Evolutionary conservation across 257 asterid species (phyloP).

Genomic region (Leptodermis oblonga): DNA sequence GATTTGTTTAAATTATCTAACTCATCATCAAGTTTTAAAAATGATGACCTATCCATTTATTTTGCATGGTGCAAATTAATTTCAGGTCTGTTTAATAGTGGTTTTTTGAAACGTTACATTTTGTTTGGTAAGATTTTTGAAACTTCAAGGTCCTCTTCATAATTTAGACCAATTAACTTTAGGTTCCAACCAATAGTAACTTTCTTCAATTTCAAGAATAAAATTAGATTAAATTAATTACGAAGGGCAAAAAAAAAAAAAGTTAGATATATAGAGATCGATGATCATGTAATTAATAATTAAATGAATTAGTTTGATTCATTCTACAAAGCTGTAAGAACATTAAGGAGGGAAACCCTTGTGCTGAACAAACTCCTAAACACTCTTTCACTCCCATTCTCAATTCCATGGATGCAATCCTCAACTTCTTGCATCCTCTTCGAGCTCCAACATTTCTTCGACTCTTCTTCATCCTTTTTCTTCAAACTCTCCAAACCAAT

Average conservation of each 20-base stretch:
- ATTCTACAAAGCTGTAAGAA: slow-evolving; percentile 25
- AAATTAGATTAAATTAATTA: too few relatives aligned
- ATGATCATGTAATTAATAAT: neutral
- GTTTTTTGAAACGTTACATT: too few relatives aligned
- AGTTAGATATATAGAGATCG: neutral
- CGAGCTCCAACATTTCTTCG: slow-evolving; percentile 28
- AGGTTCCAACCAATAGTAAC: too few relatives aligned
- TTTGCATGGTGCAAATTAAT: too few relatives aligned
- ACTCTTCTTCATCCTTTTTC: slow-evolving; percentile 49
- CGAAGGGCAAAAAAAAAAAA: neutral
- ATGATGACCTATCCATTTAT: too few relatives aligned
- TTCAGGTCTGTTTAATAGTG: too few relatives aligned
- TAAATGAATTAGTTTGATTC: neutral
- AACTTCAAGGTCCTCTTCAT: too few relatives aligned
- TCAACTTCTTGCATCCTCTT: slow-evolving; percentile 58
- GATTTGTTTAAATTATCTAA: too few relatives aligned
- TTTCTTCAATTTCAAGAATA: too few relatives aligned
- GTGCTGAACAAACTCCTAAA: slow-evolving; percentile 72
- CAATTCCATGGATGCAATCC: slow-evolving; percentile 58
- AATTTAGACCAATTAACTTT: too few relatives aligned
- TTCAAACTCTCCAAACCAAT: slow-evolving; percentile 32
- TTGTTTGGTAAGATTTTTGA: too few relatives aligned
- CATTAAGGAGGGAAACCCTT: slow-evolving; percentile 78
- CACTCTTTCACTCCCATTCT: slow-evolving; percentile 56
- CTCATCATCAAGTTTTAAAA: too few relatives aligned